These are phyloP conservation scores for Coemansia sp. DNA, from an alignment of 192 early-diverging fungal species.

Conservation along the genomic window DNA sequence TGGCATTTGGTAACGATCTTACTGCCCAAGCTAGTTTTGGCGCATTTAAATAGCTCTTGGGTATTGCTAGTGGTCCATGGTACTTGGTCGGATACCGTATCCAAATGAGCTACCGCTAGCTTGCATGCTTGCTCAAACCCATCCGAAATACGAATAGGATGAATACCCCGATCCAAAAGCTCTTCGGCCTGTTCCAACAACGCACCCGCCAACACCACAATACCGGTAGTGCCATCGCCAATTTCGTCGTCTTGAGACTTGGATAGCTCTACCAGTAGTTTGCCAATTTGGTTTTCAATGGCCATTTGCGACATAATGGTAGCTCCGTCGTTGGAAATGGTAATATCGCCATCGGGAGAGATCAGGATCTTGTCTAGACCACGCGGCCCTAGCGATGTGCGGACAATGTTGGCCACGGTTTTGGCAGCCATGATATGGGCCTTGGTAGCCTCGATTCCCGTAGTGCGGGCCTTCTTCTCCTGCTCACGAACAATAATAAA, in stretches of 20 bases:
- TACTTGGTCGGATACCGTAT: conserved; percentile 88
- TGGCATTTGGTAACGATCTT: conserved; percentile 99
- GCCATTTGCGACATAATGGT: conserved; percentile 98
- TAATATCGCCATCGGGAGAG: conserved; percentile 99
- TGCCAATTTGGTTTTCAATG: conserved; percentile 99
- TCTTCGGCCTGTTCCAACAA: conserved; percentile 95
- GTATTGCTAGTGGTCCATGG: conserved; percentile 79
- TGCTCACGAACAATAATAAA: conserved; percentile 99
- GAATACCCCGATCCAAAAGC: conserved; percentile 93
- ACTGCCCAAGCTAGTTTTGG: conserved; percentile 95
- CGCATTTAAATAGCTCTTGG: conserved; percentile 85
- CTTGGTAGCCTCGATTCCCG: conserved; percentile 94
- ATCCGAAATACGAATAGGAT: conserved; percentile 98
- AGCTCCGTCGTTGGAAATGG: conserved; percentile 98
- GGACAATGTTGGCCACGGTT: conserved; percentile 95
- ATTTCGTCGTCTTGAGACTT: conserved; percentile 99
- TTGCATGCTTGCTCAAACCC: conserved; percentile 97
- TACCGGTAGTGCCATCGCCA: conserved; percentile 99
- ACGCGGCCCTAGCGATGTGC: conserved; percentile 96
- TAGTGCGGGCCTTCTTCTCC: conserved; percentile 85
- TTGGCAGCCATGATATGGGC: conserved; percentile 97
- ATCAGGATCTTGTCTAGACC: conserved; percentile 99
- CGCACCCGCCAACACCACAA: conserved; percentile 98
- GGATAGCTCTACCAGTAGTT: conserved; percentile 94
- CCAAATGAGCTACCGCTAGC: conserved; percentile 88